Conservation (phyloP, 495 filamentous ascomycete genomes). For the Aspergillus funiculosus region DNA sequence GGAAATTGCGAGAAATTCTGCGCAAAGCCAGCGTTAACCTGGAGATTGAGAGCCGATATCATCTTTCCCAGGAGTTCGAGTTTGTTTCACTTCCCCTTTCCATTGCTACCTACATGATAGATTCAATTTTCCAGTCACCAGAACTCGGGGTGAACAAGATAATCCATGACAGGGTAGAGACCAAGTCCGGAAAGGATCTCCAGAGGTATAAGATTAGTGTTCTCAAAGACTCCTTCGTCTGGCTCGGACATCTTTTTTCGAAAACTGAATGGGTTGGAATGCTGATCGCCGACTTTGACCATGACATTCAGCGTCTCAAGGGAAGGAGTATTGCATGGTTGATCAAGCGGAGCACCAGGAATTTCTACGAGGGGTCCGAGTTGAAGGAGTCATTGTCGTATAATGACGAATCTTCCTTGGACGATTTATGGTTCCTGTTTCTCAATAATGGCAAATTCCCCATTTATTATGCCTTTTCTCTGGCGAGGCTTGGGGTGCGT, state of each 20-base stretch:
- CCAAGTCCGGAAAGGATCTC: not conserved
- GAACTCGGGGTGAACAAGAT: no score
- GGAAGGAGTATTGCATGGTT: not conserved
- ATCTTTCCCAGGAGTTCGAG: not conserved
- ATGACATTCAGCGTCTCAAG: not conserved
- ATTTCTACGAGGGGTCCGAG: not conserved
- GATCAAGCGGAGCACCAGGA: not conserved
- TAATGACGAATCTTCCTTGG: not conserved
- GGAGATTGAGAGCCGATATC: not conserved
- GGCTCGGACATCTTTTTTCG: not conserved
- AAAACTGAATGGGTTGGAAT: not conserved
- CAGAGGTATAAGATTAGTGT: not conserved
- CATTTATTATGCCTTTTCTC: not conserved
- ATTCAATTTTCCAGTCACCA: not conserved
- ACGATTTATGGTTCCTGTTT: not conserved
- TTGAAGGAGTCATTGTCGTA: not conserved
- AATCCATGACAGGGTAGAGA: not conserved
- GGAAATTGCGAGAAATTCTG: not conserved
- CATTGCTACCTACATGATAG: not conserved
- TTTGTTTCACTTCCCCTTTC: not conserved
- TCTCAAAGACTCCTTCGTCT: not conserved
- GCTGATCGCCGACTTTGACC: not conserved
- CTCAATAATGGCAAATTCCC: not conserved
- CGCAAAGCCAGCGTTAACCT: not conserved
- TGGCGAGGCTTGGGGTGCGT: not conserved